phyloP scores from a whole-genome alignment of 1,139 yeast species.

The Geotrichum candidum region DNA sequence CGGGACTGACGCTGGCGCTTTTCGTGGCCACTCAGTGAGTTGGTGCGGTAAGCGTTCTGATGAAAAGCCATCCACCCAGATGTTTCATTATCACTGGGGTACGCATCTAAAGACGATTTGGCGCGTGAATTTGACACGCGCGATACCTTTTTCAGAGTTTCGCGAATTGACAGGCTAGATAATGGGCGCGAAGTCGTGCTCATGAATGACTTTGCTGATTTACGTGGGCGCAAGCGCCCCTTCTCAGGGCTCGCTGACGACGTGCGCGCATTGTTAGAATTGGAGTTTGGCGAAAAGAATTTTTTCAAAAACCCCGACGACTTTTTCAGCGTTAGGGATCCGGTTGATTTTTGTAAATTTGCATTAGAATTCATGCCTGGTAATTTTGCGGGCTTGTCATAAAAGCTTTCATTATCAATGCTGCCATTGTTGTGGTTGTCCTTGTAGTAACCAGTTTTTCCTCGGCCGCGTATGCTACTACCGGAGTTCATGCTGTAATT shows the following conservation, averaged over 20 bases:
- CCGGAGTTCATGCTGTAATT: conserved; percentile 88
- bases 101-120: conserved; percentile 52
- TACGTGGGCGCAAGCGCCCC: conserved; percentile 1
- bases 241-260: conserved; percentile 8
- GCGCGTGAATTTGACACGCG: conserved; percentile 7
- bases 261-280: neutral
- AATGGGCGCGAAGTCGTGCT: conserved; percentile 56
- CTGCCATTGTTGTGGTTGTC: conserved; percentile 7
- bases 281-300: conserved; percentile 33
- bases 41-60: conserved; percentile 66
- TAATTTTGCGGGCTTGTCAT: conserved; percentile 20
- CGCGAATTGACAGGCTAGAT: conserved; percentile 14
- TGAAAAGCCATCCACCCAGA: conserved; percentile 46
- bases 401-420: conserved; percentile 29
- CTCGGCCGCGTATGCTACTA: conserved; percentile 49
- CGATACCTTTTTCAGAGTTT: conserved; percentile 13
- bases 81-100: conserved; percentile 25
- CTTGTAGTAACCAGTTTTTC: conserved; percentile 9
- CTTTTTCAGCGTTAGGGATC: conserved; percentile 27
- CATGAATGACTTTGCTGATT: conserved; percentile 64
- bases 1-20: conserved; percentile 63
- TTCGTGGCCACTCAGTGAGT: conserved; percentile 64
- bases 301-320: conserved; percentile 51
- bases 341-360: conserved; percentile 6
- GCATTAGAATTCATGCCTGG: conserved; percentile 25